Base-by-base conservation (phyloP, 192 early-diverging fungal genomes). In the Phycomyces nitens region DNA sequence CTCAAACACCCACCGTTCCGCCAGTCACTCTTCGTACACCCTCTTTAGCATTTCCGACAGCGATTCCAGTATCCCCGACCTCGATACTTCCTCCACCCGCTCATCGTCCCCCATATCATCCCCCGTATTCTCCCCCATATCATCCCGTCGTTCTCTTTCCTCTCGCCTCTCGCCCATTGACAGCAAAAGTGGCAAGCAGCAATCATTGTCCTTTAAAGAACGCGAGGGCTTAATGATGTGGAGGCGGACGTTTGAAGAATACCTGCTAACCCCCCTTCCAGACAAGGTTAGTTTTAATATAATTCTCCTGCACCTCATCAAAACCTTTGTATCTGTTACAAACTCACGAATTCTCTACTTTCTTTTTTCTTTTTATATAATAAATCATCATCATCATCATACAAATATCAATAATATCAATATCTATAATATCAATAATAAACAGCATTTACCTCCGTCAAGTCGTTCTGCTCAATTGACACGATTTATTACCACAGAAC, bases 401-500 rank as follows among this genome's bases (percentile, higher is more conserved):
- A n/a, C n/a, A n/a, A n/a, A n/a, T n/a, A n/a, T n/a, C n/a, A n/a
- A n/a, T n/a, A n/a, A n/a, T n/a, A n/a, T n/a, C n/a, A n/a, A n/a
- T n/a, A n/a, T n/a, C n/a, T n/a, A n/a, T n/a, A n/a, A n/a, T n/a
- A n/a, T n/a, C n/a, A n/a, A n/a, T n/a, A n/a, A n/a, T n/a, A 40
- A 23, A 40, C 21, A 21, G 39, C 18, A 39, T n/a, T 12, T 4
- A 14, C 49, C 47, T 9, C 58, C 18, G 29, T 65, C 58, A 27
- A 57, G 52, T 12, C 54, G 55, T 10, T 62, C 69, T 44, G 24
- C 34, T 14, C 66, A 70, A 62, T 60, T 73, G 50, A 27, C 61
- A 38, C 64, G 60, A 16, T 82, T 72, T 53, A 75, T 82, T 42
- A 69, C 76, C 12, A 71, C 77, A 16, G 80, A 82, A 71, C 73